Conservation (phyloP, 345 rosid genomes). For the Bruguiera parviflora region DNA sequence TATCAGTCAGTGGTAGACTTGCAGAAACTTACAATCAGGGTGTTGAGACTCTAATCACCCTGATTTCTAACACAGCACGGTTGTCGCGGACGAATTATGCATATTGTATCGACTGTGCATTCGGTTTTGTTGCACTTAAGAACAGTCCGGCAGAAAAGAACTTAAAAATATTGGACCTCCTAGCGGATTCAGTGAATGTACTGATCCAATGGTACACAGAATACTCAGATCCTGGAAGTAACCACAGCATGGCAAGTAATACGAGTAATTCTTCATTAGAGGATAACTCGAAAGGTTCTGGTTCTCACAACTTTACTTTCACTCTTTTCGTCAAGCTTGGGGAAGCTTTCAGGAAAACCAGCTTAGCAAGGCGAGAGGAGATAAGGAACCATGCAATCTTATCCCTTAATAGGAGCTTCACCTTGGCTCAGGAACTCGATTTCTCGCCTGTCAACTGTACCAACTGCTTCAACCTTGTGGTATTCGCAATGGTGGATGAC, state of each 20-base stretch:
- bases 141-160: constrained; percentile 71
- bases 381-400: constrained; percentile 64
- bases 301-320: constrained; percentile 31
- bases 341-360: constrained; percentile 73
- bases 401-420: constrained; percentile 53
- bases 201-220: constrained; percentile 58
- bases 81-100: constrained; percentile 56
- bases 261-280: constrained; percentile 57
- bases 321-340: constrained; percentile 68
- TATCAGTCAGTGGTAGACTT: constrained; percentile 64
- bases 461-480: constrained; percentile 50
- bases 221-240: constrained; percentile 37
- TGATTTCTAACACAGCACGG: constrained; percentile 50
- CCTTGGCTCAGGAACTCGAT: constrained; percentile 57
- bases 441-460: constrained; percentile 57
- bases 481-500: constrained; percentile 75
- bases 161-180: constrained; percentile 58
- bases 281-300: constrained; percentile 37
- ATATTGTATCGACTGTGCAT: constrained; percentile 73
- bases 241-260: constrained; percentile 44
- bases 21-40: constrained; percentile 70
- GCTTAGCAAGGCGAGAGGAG: constrained; percentile 79
- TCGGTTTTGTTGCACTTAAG: constrained; percentile 67
- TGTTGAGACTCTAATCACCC: constrained; percentile 57
- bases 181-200: constrained; percentile 57